Percentiles rank a stretch among this genome's conserved stretches.
Conservation (phyloP, 1,284 basidiomycete genomes). For the Ustilago trichophora region DNA sequence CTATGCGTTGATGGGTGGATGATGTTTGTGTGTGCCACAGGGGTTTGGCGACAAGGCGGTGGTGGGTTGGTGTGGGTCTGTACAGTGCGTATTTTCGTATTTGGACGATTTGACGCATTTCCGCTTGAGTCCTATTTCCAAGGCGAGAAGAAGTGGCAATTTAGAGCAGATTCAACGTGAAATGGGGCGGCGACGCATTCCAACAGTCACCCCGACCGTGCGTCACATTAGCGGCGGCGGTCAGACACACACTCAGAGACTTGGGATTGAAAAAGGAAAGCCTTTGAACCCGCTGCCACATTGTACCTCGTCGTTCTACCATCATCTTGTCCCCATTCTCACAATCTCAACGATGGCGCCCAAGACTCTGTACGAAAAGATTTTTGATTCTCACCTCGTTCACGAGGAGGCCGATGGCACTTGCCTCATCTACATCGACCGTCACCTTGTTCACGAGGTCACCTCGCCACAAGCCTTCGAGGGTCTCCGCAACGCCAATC, state of each 20-base stretch:
- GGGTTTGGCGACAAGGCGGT: too few relatives aligned
- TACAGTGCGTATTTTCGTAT: constrained; percentile 31
- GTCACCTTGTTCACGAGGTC: constrained; percentile 65
- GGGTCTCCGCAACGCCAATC: constrained; percentile 59
- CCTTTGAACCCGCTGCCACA: neutral
- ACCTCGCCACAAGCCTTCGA: constrained; percentile 66
- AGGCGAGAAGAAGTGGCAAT: too few relatives aligned
- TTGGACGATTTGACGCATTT: constrained; percentile 2
- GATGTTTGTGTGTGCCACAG: too few relatives aligned
- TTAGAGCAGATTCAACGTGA: too few relatives aligned
- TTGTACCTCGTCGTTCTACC: neutral
- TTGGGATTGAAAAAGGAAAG: neutral
- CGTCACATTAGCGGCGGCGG: too few relatives aligned
- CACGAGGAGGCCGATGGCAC: constrained; percentile 61
- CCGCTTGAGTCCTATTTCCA: constrained; percentile 33
- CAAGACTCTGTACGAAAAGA: constrained; percentile 63
- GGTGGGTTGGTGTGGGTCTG: too few relatives aligned
- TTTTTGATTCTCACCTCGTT: constrained; percentile 63
- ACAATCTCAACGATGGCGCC: constrained; percentile 39
- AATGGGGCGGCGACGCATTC: too few relatives aligned
- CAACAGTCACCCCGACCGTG: too few relatives aligned
- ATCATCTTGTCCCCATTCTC: constrained; percentile 2
- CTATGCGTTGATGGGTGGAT: too few relatives aligned
- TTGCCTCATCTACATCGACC: constrained; percentile 64
- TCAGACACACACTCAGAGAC: too few relatives aligned